A percentile compares a stretch with the other conserved stretches of the same genome.
These are phyloP conservation scores for Cutaneotrichosporon cyanovorans DNA, from an alignment of 1,284 basidiomycete species.

Conservation along the genomic window DNA sequence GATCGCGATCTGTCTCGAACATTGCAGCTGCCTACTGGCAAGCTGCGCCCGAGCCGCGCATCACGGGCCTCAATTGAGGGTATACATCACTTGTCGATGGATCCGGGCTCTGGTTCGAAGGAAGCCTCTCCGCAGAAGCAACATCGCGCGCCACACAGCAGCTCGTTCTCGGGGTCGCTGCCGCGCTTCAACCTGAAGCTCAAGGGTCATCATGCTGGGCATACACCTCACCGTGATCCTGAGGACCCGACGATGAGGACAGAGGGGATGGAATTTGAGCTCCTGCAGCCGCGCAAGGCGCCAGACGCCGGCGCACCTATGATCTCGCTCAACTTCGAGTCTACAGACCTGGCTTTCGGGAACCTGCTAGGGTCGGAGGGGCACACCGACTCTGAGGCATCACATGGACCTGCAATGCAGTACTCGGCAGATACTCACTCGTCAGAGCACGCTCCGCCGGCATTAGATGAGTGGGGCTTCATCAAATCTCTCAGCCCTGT, in stretches of 20 bases:
- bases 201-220: slow-evolving; percentile 5
- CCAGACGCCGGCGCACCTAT: not conserved
- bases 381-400: not conserved
- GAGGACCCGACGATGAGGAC: slow-evolving; percentile 37
- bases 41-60: too few species aligned
- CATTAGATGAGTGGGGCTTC: slow-evolving; percentile 45
- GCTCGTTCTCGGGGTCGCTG: too few species aligned
- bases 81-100: slow-evolving; percentile 1
- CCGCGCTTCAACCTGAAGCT: too few species aligned
- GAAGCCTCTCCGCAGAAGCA: too few species aligned
- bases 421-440: not conserved
- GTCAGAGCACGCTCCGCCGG: slow-evolving; percentile 13
- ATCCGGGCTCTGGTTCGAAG: too few species aligned
- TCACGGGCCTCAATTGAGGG: too few species aligned
- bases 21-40: too few species aligned
- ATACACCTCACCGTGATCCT: slow-evolving; percentile 39
- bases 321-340: slow-evolving; percentile 5
- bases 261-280: slow-evolving; percentile 43
- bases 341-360: slow-evolving; percentile 6
- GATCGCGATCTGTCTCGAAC: too few species aligned
- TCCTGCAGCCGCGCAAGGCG: slow-evolving; percentile 35
- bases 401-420: not conserved
- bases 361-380: not conserved
- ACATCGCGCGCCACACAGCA: too few species aligned
- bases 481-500: slow-evolving; percentile 28